Base-by-base conservation (phyloP, 148 eudicot species). In the Rhododendron kiyosumense region DNA sequence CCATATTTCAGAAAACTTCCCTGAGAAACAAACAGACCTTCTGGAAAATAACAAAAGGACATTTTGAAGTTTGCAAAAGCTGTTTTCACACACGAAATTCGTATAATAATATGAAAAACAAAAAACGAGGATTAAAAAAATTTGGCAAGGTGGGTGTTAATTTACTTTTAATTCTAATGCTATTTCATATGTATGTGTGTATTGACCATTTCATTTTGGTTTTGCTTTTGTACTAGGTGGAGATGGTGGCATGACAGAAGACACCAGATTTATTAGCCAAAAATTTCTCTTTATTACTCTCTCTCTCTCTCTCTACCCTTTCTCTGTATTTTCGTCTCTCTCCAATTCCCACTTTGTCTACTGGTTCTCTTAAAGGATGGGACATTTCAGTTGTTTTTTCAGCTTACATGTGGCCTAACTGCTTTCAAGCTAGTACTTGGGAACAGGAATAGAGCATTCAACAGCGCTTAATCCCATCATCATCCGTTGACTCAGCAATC, bases 221-320 rank as follows among this genome's bases (percentile, higher is more conserved):
- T 80, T 7, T 83, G 28, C 22, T 82, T 0, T 65, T 88, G 65
- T 59, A 81, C 74, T 91, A 96, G 99, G 95, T 90, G 98, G 97
- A 95, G 99, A 90, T 95, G 99, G 99, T 86, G 88, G 91, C 92
- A 94, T 84, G 94, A 92, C 83, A 89, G 92, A 87, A 93, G 95
- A 88, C 91, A 91, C 85, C 91, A 87, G 90, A 97, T 96, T 90
- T 95, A 91, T 84, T 93, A 89, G 85, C 63, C 54, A 73, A 41
- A 69, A 32, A 32, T 71, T 13, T 30, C 76, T 5, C 76, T 30
- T 4, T 17, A 49, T 49, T 49, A 49, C 7, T 69, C 0, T 26
- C 14, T 69, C 4, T 67, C 74, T 26, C 12, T 67, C 74, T 26
- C 12, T 67, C 15, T 52, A n/a, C n/a, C n/a, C n/a, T n/a, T n/a